Base-by-base conservation (phyloP, 1,139 yeast species). In the Candida dubliniensis region DNA sequence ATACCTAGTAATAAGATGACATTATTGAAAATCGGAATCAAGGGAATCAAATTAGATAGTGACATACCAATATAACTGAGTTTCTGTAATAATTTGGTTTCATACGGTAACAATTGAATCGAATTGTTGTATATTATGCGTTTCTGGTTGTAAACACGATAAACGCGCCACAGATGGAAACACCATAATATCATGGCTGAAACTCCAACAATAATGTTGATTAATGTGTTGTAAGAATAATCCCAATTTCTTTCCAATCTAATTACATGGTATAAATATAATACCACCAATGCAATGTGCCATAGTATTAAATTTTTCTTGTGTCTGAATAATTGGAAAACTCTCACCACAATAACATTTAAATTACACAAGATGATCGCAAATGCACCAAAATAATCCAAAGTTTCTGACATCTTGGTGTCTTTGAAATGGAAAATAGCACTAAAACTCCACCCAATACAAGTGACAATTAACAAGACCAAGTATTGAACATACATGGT, bases 371-470 rank as follows among this genome's bases (percentile, higher is more conserved):
- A 50, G 7, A 74, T 63, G 4, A 74, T 70, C 15, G 66, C 65
- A 36, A 71, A 69, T 0, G 79, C 79, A 0, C 78, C 78, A 47
- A 64, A 64, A 49, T 74, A 74, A 50, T 74, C 79, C 42, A 73
- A 52, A 2, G 73, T 62, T 47, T 74, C 79, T 2, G 77, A 71
- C 2, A 60, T n/a, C 0, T 67, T 53, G 29, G 59, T 60, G 48
- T 74, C 79, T 38, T 76, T 57, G 26, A 64, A 64, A 50, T 74
- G 79, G 52, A 73, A 74, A 14, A 72, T 42, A 4, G 65, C 59
- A 45, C 76, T 71, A 45, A 66, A 66, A 1, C 48, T 35, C 79
- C 79, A 74, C 1, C 77, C 78, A 2, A 60, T 41, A 44, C 71
- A 52, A 8, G 71, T 63, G 3, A 69, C 58, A 8, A 50, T 41